Evolutionary conservation across 176 grass and related monocot species (phyloP).

Genomic region (Hyparrhenia diplandra): DNA sequence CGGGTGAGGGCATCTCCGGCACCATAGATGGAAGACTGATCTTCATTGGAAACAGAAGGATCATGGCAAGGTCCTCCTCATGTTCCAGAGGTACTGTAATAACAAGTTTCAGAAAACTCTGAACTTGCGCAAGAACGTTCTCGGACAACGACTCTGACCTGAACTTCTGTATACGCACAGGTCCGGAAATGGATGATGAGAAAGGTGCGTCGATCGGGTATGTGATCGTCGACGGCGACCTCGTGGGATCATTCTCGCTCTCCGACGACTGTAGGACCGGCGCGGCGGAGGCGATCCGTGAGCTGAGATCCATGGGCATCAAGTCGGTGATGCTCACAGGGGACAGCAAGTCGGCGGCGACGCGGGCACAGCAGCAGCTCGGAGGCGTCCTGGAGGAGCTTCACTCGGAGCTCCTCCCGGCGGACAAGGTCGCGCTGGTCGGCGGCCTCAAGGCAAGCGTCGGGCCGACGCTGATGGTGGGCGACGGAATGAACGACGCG

Average conservation of each 20-base stretch:
- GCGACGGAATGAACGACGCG: conserved; percentile 84
- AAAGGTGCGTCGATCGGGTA: conserved; percentile 53
- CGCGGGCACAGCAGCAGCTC: conserved; percentile 48
- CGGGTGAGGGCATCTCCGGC: conserved; percentile 66
- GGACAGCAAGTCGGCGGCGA: conserved; percentile 49
- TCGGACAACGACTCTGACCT: neutral
- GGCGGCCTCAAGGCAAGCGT: conserved; percentile 1
- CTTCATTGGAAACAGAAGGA: conserved; percentile 59
- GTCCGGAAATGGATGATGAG: neutral
- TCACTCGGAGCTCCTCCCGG: conserved; percentile 56
- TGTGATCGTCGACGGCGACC: conserved; percentile 34
- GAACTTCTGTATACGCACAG: neutral
- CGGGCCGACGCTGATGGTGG: conserved; percentile 64
- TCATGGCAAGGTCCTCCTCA: conserved; percentile 31
- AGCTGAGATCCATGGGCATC: conserved; percentile 61
- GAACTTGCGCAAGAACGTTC: neutral
- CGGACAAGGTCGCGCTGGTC: conserved; percentile 59
- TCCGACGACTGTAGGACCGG: conserved; percentile 52
- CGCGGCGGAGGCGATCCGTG: conserved; percentile 45
- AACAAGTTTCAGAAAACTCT: neutral
- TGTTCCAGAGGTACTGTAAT: conserved; percentile 31
- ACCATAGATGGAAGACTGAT: conserved; percentile 43
- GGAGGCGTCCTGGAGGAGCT: conserved; percentile 41
- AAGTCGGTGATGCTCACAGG: conserved; percentile 67
- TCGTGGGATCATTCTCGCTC: conserved; percentile 35